phyloP scores from a whole-genome alignment of 768 basidiomycete genomes.

The Kwoniella sp. region DNA sequence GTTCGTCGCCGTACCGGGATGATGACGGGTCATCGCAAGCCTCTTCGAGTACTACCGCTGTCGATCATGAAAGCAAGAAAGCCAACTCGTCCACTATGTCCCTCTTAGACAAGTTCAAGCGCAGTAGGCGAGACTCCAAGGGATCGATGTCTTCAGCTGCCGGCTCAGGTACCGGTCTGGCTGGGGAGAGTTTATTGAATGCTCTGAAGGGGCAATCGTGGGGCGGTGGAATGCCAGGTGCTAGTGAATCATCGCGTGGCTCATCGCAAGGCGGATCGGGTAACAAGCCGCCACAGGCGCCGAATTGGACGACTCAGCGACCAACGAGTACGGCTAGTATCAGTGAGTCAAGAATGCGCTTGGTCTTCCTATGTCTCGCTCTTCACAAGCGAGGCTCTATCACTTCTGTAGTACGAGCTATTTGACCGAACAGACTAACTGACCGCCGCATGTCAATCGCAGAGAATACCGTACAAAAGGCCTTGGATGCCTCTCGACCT shows the following conservation, averaged over 20 bases:
- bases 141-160: slow-evolving; percentile 1
- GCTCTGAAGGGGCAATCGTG: slow-evolving; percentile 18
- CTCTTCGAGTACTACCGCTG: slow-evolving; percentile 2
- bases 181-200: slow-evolving; percentile 17
- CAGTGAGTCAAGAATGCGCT: slow-evolving; percentile 25
- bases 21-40: background rate
- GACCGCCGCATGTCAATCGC: background rate
- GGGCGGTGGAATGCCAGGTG: slow-evolving; percentile 7
- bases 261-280: background rate
- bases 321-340: slow-evolving; percentile 43
- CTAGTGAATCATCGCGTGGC: background rate
- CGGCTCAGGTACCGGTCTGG: slow-evolving; percentile 6
- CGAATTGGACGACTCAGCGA: slow-evolving; percentile 18
- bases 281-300: slow-evolving; percentile 2
- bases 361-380: too few relatives aligned
- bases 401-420: too few relatives aligned
- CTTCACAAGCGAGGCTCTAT: too few relatives aligned
- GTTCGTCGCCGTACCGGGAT: background rate
- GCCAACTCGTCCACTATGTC: background rate
- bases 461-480: slow-evolving; percentile 48
- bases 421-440: background rate
- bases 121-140: slow-evolving; percentile 5
- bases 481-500: slow-evolving; percentile 55
- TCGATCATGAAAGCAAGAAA: background rate
- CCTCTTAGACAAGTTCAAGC: slow-evolving; percentile 25